phyloP scores from a whole-genome alignment of 73 alveolate genomes.

The Paramecium biaurelia region DNA sequence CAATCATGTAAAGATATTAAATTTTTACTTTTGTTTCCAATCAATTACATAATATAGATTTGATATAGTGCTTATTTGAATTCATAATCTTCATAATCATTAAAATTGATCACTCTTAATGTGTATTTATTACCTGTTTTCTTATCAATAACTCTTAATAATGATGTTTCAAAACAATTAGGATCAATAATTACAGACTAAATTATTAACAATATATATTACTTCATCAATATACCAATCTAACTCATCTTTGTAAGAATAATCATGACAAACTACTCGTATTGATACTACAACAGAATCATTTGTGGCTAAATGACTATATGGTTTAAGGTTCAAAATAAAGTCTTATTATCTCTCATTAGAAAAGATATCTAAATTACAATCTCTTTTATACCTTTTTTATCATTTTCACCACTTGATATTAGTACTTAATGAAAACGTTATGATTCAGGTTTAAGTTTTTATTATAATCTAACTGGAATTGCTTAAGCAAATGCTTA shows the following conservation, averaged over 20 bases:
- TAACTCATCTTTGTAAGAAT: slow-evolving; percentile 43
- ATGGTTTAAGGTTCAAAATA: slow-evolving; percentile 34
- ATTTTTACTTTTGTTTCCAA: neutral
- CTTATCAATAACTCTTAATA: slow-evolving; percentile 53
- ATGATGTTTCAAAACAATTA: slow-evolving; percentile 37
- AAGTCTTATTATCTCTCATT: neutral
- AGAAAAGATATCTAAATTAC: neutral
- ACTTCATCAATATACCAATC: slow-evolving; percentile 56
- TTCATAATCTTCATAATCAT: slow-evolving; percentile 63
- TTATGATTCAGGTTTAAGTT: slow-evolving; percentile 23
- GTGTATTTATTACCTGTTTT: slow-evolving; percentile 56
- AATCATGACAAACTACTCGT: neutral
- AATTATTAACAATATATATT: neutral
- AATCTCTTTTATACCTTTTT: neutral
- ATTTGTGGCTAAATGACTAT: slow-evolving; percentile 46
- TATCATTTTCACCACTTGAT: slow-evolving; percentile 4
- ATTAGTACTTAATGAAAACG: slow-evolving; percentile 16
- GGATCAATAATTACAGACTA: slow-evolving; percentile 44
- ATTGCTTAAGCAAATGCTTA: slow-evolving; percentile 45
- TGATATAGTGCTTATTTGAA: slow-evolving; percentile 57
- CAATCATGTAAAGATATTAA: slow-evolving; percentile 38
- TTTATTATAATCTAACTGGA: slow-evolving; percentile 29
- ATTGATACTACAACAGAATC: slow-evolving; percentile 10
- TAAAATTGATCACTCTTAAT: slow-evolving; percentile 44
- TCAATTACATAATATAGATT: slow-evolving; percentile 34